These are phyloP conservation scores for Diaporthe eres DNA, from an alignment of 2,329 filamentous ascomycete species.

Conservation along the genomic window DNA sequence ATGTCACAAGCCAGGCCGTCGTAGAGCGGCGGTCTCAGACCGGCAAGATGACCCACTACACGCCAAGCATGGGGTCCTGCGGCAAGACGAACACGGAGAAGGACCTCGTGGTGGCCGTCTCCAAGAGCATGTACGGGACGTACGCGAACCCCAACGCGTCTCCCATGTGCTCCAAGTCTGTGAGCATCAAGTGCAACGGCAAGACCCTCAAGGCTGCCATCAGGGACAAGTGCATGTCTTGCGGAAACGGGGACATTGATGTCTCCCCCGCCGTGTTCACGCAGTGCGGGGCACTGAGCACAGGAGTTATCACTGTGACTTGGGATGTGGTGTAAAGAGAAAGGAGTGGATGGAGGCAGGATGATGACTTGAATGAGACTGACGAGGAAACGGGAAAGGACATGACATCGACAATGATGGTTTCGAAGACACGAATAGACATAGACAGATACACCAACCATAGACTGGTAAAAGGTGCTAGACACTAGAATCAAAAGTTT, in stretches of 20 bases:
- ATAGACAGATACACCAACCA: neutral
- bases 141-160: slow-evolving; percentile 37
- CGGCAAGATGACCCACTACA: slow-evolving; percentile 39
- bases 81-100: slow-evolving; percentile 23
- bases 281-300: slow-evolving; percentile 21
- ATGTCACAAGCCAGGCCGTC: neutral
- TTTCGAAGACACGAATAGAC: neutral
- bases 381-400: neutral
- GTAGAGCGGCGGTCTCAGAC: slow-evolving; percentile 3
- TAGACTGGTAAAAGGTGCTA: slow-evolving; percentile 24
- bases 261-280: slow-evolving; percentile 36
- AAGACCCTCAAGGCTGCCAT: slow-evolving; percentile 37
- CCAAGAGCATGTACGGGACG: slow-evolving; percentile 26
- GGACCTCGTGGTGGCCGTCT: slow-evolving; percentile 36
- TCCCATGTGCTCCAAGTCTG: slow-evolving; percentile 27
- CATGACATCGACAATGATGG: neutral
- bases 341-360: neutral
- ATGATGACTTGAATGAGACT: neutral
- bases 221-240: slow-evolving; percentile 34
- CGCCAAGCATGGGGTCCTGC: slow-evolving; percentile 29
- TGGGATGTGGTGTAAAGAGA: slow-evolving; percentile 15
- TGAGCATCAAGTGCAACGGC: slow-evolving; percentile 29
- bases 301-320: slow-evolving; percentile 29
- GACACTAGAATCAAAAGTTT: slow-evolving; percentile 26
- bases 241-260: slow-evolving; percentile 26